Base-by-base conservation (phyloP, 2,329 filamentous ascomycete species). In the Stachybotrys echinatus region DNA sequence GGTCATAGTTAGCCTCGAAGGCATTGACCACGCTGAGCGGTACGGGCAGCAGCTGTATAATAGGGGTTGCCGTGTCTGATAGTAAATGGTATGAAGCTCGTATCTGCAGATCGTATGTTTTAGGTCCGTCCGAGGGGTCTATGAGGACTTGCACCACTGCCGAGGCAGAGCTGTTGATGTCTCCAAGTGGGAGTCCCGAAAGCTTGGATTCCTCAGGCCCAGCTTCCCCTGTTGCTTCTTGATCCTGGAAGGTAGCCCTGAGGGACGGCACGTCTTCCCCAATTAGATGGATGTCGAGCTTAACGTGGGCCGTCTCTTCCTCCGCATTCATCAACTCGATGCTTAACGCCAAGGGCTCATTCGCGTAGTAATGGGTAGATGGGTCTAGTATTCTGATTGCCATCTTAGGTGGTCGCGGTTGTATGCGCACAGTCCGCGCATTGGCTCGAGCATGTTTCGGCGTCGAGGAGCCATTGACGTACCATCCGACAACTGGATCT, bases 391-490 rank as follows among this genome's bases (percentile, higher is more conserved):
- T 71, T 22, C 73, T 78, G 43, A 99, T 81, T 58, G 89, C 84
- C 73, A 99, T 83, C 68, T 96, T 97, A 1, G 94, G 94, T 23
- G 92, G 94, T 56, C 95, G 88, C 2, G 94, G 92, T 48, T 91
- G 76, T 21, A 99, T 84, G 50, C 82, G 85, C 50, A 95, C 80
- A 2, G 73, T 71, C 31, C 80, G 74, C 8, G 79, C 70, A 44
- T 78, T 73, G 12, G 68, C 56, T 8, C 81, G 74, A 23, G 75
- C 67, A 19, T 80, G 65, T 23, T 69, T 73, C 51, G 75, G 75
- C 48, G 68, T 74, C 0, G 65, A 63, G 14, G 70, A 67, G 3
- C 67, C 65, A 6, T 70, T 64, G 3, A 73, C 65, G 51, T 77
- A 78, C 81, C 82, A 85, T 1, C 75, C 64, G 38, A 73, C 69